phyloP scores from a whole-genome alignment of 176 grass and related monocot genomes.

The Tuctoria greenei region DNA sequence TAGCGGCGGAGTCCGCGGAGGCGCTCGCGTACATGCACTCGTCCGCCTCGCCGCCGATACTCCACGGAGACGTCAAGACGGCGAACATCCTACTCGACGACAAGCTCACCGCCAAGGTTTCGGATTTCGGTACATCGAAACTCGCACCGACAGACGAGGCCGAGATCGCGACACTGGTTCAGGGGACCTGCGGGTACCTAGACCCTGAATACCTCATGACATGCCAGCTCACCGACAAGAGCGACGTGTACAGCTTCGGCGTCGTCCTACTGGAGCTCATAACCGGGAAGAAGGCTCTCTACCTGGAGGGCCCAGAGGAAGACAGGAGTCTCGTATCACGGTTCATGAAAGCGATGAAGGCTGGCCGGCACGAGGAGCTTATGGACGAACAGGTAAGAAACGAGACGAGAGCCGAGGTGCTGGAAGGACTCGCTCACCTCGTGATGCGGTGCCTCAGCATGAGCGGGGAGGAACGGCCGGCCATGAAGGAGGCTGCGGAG shows the following conservation, averaged over 20 bases:
- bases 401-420: conserved; percentile 10
- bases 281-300: neutral
- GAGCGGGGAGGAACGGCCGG: conserved; percentile 58
- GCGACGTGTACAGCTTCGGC: neutral
- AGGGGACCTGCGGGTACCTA: neutral
- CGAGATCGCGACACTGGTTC: neutral
- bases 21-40: neutral
- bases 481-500: conserved; percentile 58
- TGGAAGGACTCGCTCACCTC: conserved; percentile 46
- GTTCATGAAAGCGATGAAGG: neutral
- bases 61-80: neutral
- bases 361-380: neutral
- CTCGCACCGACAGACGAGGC: neutral
- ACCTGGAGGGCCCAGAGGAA: neutral
- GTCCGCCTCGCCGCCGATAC: neutral
- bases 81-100: neutral
- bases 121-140: neutral
- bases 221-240: neutral
- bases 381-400: neutral
- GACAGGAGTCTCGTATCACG: neutral
- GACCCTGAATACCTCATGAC: neutral
- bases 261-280: neutral
- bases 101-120: neutral
- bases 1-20: neutral
- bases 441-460: conserved; percentile 57